A percentile compares a stretch with the other conserved stretches of the same genome.
phyloP scores from a whole-genome alignment of 2,329 filamentous ascomycete species.

The Scedosporium dehoogii region DNA sequence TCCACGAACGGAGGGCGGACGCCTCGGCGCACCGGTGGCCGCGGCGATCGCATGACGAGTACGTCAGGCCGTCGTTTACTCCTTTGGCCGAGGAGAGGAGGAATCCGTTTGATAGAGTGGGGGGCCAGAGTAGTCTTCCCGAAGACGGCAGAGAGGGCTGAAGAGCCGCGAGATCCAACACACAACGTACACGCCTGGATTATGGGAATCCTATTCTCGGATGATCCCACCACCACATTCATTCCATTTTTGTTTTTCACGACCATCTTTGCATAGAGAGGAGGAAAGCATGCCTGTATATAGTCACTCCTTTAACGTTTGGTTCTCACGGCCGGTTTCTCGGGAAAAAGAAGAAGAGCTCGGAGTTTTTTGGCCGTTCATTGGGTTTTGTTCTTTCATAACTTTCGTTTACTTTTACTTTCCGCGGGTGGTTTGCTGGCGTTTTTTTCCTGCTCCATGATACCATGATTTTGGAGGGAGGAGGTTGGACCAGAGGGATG shows the following conservation, averaged over 20 bases:
- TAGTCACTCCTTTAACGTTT: not conserved
- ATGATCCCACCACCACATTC: not conserved
- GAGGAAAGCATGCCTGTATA: not conserved
- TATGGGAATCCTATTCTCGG: too few species aligned
- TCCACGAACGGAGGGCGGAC: slow-evolving; percentile 11
- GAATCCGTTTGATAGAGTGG: slow-evolving; percentile 14
- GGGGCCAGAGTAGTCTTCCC: not conserved
- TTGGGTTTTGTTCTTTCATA: not conserved
- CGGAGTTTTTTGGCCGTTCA: not conserved
- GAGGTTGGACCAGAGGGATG: not conserved
- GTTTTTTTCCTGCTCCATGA: not conserved
- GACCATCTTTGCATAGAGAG: not conserved
- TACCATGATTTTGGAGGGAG: not conserved
- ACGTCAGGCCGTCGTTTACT: slow-evolving; percentile 21
- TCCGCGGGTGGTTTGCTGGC: not conserved
- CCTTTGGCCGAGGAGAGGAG: slow-evolving; percentile 24
- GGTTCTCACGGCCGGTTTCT: not conserved
- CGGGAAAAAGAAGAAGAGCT: not conserved
- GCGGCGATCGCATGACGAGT: slow-evolving; percentile 15
- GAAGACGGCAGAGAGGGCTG: not conserved
- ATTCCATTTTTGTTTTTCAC: not conserved
- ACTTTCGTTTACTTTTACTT: not conserved
- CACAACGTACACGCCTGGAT: not conserved
- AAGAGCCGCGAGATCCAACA: not conserved
- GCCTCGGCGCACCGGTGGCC: slow-evolving; percentile 10